Evolutionary conservation across 306 rosid genomes (phyloP).

Genomic region (Rubus parviflorus): DNA sequence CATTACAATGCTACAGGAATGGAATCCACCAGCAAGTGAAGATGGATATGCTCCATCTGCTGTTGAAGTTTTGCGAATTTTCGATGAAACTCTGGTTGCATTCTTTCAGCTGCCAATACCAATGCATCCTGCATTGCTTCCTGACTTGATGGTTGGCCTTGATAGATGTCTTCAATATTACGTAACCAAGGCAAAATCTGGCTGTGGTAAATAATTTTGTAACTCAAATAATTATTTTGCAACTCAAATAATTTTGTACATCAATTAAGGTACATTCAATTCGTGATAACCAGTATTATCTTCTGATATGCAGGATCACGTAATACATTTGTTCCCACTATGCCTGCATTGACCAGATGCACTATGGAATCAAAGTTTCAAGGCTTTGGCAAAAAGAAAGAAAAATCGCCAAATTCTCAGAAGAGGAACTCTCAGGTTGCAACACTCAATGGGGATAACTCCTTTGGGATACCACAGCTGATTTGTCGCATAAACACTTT

Average conservation of each 20-base stretch:
- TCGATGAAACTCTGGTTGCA: conserved; percentile 91
- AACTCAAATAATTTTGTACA: conserved; percentile 12
- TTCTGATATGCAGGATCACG: conserved; percentile 68
- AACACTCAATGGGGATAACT: conserved; percentile 73
- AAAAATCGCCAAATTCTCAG: conserved; percentile 76
- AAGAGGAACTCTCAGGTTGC: conserved; percentile 88
- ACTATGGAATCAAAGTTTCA: conserved; percentile 80
- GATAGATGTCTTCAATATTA: conserved; percentile 93
- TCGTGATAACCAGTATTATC: conserved; percentile 26
- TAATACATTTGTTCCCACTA: conserved; percentile 73
- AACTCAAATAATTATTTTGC: conserved; percentile 19
- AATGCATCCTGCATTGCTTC: conserved; percentile 95
- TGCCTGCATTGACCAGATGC: conserved; percentile 95
- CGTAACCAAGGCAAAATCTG: conserved; percentile 73
- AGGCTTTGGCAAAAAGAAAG: conserved; percentile 97
- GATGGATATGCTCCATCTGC: conserved; percentile 93
- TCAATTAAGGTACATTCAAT: conserved; percentile 18
- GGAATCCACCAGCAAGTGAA: conserved; percentile 70
- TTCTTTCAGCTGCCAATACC: conserved; percentile 94
- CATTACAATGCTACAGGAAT: conserved; percentile 49
- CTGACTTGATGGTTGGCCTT: conserved; percentile 86
- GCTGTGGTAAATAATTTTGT: conserved; percentile 66
- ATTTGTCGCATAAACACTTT: conserved; percentile 86
- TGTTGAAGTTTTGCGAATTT: conserved; percentile 77
- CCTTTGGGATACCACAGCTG: conserved; percentile 72